Base-by-base conservation (phyloP, 1,284 basidiomycete genomes). In the Coniferiporia weirii region DNA sequence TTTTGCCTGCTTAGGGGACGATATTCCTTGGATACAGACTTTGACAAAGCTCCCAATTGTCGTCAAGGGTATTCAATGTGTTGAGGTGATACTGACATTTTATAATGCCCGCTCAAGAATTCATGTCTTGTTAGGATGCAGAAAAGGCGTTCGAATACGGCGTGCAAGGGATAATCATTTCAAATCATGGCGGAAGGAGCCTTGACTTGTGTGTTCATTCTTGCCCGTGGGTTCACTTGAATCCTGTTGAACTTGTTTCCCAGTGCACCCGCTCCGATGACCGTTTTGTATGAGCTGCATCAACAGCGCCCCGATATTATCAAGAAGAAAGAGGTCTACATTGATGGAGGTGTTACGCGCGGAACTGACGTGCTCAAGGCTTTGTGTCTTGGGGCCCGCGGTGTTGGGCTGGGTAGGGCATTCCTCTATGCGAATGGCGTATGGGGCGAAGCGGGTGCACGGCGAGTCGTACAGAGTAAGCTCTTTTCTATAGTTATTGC, bases 311-410 rank as follows among this genome's bases (percentile, higher is more conserved):
- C 77, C 0, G 71, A 73, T 50, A 68, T 76, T 19, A 69, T 80
- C 13, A 64, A 71, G 45, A 64, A 68, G 22, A 61, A 63, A 22
- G 64, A 65, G 54, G 76, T 84, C 43, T 80, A 75, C 63, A 71
- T 81, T 51, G 82, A 83, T 64, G 81, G 82, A 4, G 81, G 81
- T 3, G 73, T 81, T 38, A 68, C 75, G 20, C 66, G 81, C 40
- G 81, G 81, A 2, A 79, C 61, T 1, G 78, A 80, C 57, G 77
- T 81, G 13, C 72, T 83, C 54, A 83, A 83, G 68, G 79, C 80
- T 12, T 65, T 83, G 0, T 79, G 79, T 53, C 70, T 84, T 35
- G 81, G 81, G 8, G 81, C 80, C 0, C 77, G 73, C 44, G 80
- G 76, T 4, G 80, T 82, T 1, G 81, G 81, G 1, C 66, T 83